Conservation (phyloP, 2,329 filamentous ascomycete species). For the Zymoseptoria ardabiliae region DNA sequence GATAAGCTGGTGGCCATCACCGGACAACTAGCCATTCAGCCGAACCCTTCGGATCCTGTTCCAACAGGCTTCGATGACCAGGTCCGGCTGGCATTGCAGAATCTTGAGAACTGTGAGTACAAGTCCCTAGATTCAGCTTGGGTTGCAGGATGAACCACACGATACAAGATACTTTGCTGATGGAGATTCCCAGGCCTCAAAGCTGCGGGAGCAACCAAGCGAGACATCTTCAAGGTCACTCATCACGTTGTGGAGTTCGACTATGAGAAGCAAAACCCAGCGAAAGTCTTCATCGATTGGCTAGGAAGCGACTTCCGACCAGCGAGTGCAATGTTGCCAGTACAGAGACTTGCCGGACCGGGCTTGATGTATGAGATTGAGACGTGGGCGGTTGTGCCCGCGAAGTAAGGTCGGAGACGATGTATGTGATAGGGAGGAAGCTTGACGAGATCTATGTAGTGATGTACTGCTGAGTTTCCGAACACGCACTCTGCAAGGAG, state of each 20-base stretch:
- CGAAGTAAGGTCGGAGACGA: not conserved
- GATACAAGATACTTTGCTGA: not conserved
- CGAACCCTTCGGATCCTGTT: slow-evolving; percentile 7
- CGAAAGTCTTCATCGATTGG: slow-evolving; percentile 15
- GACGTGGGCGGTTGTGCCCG: slow-evolving; percentile 14
- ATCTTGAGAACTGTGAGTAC: slow-evolving; percentile 10
- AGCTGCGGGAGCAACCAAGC: slow-evolving; percentile 12
- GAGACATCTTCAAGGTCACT: slow-evolving; percentile 20
- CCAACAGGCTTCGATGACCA: slow-evolving; percentile 10
- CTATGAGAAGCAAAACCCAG: slow-evolving; percentile 14
- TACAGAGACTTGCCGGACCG: slow-evolving; percentile 8
- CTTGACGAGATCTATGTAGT: no score
- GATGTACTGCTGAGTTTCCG: no score
- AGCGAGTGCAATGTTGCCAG: slow-evolving; percentile 16
- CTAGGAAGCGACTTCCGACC: slow-evolving; percentile 13
- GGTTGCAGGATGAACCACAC: not conserved
- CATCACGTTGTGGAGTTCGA: slow-evolving; percentile 17
- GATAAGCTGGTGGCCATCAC: slow-evolving; percentile 15
- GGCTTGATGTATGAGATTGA: slow-evolving; percentile 15
- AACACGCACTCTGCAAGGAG: no score
- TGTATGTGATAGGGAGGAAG: no score
- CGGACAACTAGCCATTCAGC: slow-evolving; percentile 14
- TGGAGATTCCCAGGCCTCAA: slow-evolving; percentile 2
- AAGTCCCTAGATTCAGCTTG: no score
- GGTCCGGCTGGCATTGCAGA: slow-evolving; percentile 12